Conservation (phyloP, 352 stramenopile species). For the Phytophthora ramorum region DNA sequence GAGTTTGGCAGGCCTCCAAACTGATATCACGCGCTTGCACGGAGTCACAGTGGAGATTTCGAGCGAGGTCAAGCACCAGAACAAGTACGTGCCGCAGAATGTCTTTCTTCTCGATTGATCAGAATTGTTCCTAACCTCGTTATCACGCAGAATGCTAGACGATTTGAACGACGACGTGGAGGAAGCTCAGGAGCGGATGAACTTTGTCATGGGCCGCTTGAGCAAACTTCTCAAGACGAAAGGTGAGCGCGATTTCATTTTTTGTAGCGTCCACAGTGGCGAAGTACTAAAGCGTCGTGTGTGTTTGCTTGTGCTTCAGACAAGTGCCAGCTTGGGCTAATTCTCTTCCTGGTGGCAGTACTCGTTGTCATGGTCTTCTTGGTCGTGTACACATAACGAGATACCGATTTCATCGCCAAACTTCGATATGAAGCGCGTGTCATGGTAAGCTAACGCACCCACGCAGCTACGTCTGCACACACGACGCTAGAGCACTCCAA, state of each 20-base stretch:
- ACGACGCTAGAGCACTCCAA: constrained; percentile 21
- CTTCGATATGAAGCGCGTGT: constrained; percentile 12
- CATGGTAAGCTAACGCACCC: not conserved
- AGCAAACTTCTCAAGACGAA: constrained; percentile 84
- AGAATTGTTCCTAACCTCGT: not conserved
- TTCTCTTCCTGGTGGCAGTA: constrained; percentile 73
- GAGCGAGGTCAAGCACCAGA: constrained; percentile 74
- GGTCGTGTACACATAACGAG: constrained; percentile 81
- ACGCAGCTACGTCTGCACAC: not conserved
- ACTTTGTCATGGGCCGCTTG: constrained; percentile 84
- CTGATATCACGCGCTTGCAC: constrained; percentile 62
- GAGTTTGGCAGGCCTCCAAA: constrained; percentile 61
- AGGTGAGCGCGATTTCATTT: constrained; percentile 40
- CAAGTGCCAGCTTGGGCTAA: constrained; percentile 80
- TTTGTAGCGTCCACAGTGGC: not conserved
- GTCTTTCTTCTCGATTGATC: not conserved
- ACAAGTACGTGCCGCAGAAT: constrained; percentile 53
- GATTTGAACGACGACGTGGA: constrained; percentile 76
- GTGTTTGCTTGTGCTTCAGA: constrained; percentile 40
- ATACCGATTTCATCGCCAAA: not conserved
- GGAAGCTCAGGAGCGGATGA: constrained; percentile 81
- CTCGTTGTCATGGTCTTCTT: constrained; percentile 82
- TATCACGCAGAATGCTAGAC: constrained; percentile 70
- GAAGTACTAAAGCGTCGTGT: not conserved
- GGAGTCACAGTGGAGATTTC: constrained; percentile 79